A percentile compares a stretch with the other conserved stretches of the same genome.
Conservation (phyloP, 306 rosid species). For the Abrus pulchellus region DNA sequence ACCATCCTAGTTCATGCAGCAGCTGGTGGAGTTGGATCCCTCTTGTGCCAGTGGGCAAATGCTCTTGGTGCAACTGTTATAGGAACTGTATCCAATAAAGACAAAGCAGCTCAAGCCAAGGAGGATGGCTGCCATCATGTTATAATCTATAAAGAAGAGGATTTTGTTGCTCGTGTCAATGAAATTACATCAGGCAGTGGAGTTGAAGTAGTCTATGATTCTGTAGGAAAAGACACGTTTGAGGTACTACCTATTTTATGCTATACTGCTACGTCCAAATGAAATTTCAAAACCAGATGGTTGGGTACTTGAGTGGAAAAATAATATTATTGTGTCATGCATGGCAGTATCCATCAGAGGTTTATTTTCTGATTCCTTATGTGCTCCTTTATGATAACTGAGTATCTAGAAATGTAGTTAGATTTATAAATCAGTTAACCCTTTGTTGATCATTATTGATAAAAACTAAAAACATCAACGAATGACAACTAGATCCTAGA, state of each 20-base stretch:
- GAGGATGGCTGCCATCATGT: slow-evolving; percentile 93
- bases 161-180: slow-evolving; percentile 79
- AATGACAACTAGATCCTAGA: slow-evolving; percentile 1
- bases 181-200: slow-evolving; percentile 87
- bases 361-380: slow-evolving; percentile 14
- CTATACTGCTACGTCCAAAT: background rate
- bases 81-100: slow-evolving; percentile 84
- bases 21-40: slow-evolving; percentile 97
- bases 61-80: slow-evolving; percentile 92
- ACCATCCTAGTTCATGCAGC: slow-evolving; percentile 90
- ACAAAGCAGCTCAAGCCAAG: slow-evolving; percentile 93
- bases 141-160: slow-evolving; percentile 74
- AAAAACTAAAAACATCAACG: background rate
- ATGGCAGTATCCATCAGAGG: background rate
- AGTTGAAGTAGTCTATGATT: slow-evolving; percentile 92
- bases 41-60: slow-evolving; percentile 95
- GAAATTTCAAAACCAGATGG: slow-evolving; percentile 29
- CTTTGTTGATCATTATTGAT: background rate
- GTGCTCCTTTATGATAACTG: background rate
- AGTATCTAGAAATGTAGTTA: slow-evolving; percentile 30
- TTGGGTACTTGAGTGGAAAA: slow-evolving; percentile 33
- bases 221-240: slow-evolving; percentile 94
- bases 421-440: slow-evolving; percentile 19
- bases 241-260: slow-evolving; percentile 62
- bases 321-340: background rate